Base-by-base conservation (phyloP, 306 rosid genomes). In the Prunus campanulata region DNA sequence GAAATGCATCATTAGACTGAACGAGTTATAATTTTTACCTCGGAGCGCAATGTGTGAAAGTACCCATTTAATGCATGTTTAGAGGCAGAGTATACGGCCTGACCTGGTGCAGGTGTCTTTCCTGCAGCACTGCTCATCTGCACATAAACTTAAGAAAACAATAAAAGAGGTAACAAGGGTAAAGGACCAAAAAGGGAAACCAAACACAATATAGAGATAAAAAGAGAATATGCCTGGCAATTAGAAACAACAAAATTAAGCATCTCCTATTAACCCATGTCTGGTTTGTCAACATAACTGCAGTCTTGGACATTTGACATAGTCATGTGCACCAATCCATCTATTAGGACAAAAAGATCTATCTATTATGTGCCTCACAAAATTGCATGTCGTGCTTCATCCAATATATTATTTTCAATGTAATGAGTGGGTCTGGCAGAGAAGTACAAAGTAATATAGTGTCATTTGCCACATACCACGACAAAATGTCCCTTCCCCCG, bases 101-200 rank as follows among this genome's bases (percentile, higher is more conserved):
- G 98, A 76, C 98, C 97, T 0, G 97, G 97, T 60, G 98, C 95
- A 74, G 97, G 98, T 74, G 89, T 82, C 82, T 95, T 92, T 79
- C 96, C 97, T 6, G 97, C 98, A 67, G 97, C 95, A 78, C 97
- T 95, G 87, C 98, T 95, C 93, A 95, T 88, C 98, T 94, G 87
- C 80, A 78, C 32, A 61, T 61, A 76, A 27, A 68, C 56, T 20
- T 22, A 30, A 78, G 71, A 66, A 81, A 59, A 72, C 66, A 74
- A 80, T 20, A 83, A 70, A 71, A 70, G 22, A 44, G 60, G 14
- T 74, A 61, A 71, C 48, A 52, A 77, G 24, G 66, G 52, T 78
- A 54, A 2, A 44, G 78, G 30, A n/a, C 30, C 70, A 63, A 57
- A 39, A 85, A 73, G 22, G 60, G n/a, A 27, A 76, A 68, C 22